phyloP scores from a whole-genome alignment of 2,329 filamentous ascomycete genomes.

The Scytalidium lignicola region DNA sequence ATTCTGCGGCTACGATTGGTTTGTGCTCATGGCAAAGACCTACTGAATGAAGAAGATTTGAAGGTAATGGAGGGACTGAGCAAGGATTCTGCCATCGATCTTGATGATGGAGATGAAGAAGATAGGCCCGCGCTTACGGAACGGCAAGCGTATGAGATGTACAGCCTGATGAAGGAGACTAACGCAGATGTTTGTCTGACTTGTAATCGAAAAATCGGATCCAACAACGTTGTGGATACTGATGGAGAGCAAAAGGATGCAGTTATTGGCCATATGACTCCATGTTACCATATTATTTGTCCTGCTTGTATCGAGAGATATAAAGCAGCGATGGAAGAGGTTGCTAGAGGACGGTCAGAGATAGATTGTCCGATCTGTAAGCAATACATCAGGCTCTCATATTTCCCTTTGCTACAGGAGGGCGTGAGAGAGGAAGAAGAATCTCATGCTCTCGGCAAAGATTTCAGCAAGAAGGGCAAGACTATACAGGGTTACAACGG shows the following conservation, averaged over 20 bases:
- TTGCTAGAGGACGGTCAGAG: slow-evolving; percentile 36
- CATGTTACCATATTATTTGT: slow-evolving; percentile 85
- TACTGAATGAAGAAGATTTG: slow-evolving; percentile 79
- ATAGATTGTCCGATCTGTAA: slow-evolving; percentile 64
- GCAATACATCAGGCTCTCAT: slow-evolving; percentile 54
- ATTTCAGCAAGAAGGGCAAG: slow-evolving; percentile 48
- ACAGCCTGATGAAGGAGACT: slow-evolving; percentile 77
- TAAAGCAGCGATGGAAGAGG: slow-evolving; percentile 44
- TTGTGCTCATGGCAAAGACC: slow-evolving; percentile 89
- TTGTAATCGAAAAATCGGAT: slow-evolving; percentile 62
- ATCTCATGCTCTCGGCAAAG: slow-evolving; percentile 18
- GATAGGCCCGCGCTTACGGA: slow-evolving; percentile 54
- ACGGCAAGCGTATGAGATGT: slow-evolving; percentile 78
- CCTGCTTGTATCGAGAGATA: slow-evolving; percentile 62
- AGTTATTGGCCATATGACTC: slow-evolving; percentile 72
- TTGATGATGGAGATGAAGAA: slow-evolving; percentile 66
- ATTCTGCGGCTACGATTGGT: slow-evolving; percentile 86
- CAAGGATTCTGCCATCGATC: slow-evolving; percentile 80
- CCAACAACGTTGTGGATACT: slow-evolving; percentile 49
- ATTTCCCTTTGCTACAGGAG: slow-evolving; percentile 59
- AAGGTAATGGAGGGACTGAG: slow-evolving; percentile 74
- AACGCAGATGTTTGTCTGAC: slow-evolving; percentile 68
- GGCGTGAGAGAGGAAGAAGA: slow-evolving; percentile 25
- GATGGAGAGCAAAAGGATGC: slow-evolving; percentile 54
- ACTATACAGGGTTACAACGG: slow-evolving; percentile 67